phyloP scores from a whole-genome alignment of 2,329 filamentous ascomycete genomes.

The Aspergillus vadensis region DNA sequence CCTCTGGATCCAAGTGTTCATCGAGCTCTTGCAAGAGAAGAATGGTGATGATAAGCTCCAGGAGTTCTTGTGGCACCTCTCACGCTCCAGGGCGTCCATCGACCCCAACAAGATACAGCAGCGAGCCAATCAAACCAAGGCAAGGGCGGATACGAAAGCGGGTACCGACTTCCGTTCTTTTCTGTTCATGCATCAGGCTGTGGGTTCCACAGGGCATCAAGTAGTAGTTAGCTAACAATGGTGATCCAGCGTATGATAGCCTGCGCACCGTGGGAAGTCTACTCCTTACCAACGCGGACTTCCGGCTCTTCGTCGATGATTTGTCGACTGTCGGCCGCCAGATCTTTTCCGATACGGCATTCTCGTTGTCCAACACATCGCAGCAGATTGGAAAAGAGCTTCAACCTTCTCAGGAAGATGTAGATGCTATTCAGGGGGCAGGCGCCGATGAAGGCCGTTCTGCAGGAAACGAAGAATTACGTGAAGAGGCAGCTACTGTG shows the following conservation, averaged over 20 bases:
- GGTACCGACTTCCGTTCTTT: conserved; percentile 46
- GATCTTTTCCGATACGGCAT: conserved; percentile 83
- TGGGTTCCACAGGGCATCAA: not conserved
- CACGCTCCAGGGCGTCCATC: conserved; percentile 70
- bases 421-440: conserved; percentile 52
- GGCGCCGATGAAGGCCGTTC: conserved; percentile 50
- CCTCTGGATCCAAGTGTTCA: conserved; percentile 75
- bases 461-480: conserved; percentile 64
- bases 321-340: conserved; percentile 76
- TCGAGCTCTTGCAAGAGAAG: conserved; percentile 79
- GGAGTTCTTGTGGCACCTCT: conserved; percentile 84
- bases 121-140: conserved; percentile 63
- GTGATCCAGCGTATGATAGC: conserved; percentile 69
- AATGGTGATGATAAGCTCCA: conserved; percentile 84
- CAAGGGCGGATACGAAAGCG: conserved; percentile 70
- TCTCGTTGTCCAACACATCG: conserved; percentile 74
- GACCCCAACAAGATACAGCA: conserved; percentile 66
- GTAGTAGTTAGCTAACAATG: conserved; percentile 9
- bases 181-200: not conserved
- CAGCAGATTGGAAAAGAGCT: conserved; percentile 72
- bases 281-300: conserved; percentile 87
- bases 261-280: conserved; percentile 79
- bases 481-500: conserved; percentile 58
- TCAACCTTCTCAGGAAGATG: conserved; percentile 66
- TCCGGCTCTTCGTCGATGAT: conserved; percentile 82